Evolutionary conservation across 768 basidiomycete species (phyloP), one percentile per base, ranked within the genome.

Genomic region (Lentinula boryana): DNA sequence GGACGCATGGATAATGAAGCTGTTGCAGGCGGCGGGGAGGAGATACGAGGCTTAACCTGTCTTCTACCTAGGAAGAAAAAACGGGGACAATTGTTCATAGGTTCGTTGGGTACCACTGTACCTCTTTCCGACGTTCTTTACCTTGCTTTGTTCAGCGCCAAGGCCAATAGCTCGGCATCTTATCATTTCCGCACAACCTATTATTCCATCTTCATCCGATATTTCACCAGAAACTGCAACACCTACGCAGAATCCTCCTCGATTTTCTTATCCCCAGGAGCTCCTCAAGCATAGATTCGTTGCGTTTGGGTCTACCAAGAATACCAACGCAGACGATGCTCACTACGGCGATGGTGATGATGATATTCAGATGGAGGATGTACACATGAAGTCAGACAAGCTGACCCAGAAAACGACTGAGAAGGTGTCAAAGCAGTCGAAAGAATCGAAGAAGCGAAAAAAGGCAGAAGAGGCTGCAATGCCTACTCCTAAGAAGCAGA

Each of bases 1-100:
- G 48, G 44, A 21, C 38, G 48, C 8, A 65, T 35, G 21, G 57
- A 49, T 21, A 15, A 52, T 15, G 76, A 75, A 18, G 74, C 73
- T 23, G 70, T 69, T 53, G 64, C 63, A 58, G 7, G 69, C 67
- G 1, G 83, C 0, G 89, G 82, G 3, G 89, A 90, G 63, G 89
- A 91, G 69, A 71, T 89, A 43, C 81, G 78, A 44, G 71, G 72
- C 0, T 68, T 91, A 7, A 77, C 85, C 3, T 88, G 86, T 68
- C 72, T 92, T 2, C 69, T 91, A 1, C 89, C 89, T 0, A 76
- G 87, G 18, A 84, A 77, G 64, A 81, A 74, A 55, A 85, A 87
- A 67, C 76, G 75, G 15, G 87, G 87, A 0, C 80, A 76, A 52
- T 66, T 90, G 3, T 89, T 81, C 65, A 70, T 76, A 53, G 84